These are phyloP conservation scores for Ophiocordyceps camponoti-leonardi DNA, from an alignment of 2,329 filamentous ascomycete species.

Conservation along the genomic window DNA sequence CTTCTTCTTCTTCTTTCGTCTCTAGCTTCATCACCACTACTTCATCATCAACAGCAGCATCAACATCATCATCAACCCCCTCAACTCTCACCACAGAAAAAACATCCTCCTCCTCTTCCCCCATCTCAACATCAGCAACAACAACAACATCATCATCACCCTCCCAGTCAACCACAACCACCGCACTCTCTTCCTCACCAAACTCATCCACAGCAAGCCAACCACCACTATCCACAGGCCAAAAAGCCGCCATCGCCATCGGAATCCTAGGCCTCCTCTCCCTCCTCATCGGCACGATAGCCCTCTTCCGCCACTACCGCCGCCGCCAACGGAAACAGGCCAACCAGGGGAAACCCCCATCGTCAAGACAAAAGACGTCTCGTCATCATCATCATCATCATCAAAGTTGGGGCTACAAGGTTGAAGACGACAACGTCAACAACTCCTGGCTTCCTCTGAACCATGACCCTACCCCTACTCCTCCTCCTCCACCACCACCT, in stretches of 20 bases:
- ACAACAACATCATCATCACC: not conserved
- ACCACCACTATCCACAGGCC: slow-evolving; percentile 17
- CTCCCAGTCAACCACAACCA: not conserved
- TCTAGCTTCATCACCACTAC: not conserved
- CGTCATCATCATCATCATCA: no score
- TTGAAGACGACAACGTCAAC: slow-evolving; percentile 8
- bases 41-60: not conserved
- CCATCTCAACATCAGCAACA: not conserved
- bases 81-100: not conserved
- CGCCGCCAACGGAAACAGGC: slow-evolving; percentile 17
- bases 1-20: no score
- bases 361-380: no score
- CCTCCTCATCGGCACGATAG: slow-evolving; percentile 29
- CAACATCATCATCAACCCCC: not conserved
- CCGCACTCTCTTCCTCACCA: not conserved
- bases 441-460: slow-evolving; percentile 12
- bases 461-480: slow-evolving; percentile 4
- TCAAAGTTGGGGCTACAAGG: slow-evolving; percentile 18
- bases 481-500: no score
- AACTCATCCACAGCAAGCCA: not conserved
- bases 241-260: slow-evolving; percentile 41
- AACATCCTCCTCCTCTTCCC: no score
- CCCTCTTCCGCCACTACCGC: slow-evolving; percentile 24
- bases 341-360: not conserved
- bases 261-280: slow-evolving; percentile 32